Evolutionary conservation across 331 rosid species (phyloP), one percentile per base, ranked within the genome.

Genomic region (Pyrus hybrid): DNA sequence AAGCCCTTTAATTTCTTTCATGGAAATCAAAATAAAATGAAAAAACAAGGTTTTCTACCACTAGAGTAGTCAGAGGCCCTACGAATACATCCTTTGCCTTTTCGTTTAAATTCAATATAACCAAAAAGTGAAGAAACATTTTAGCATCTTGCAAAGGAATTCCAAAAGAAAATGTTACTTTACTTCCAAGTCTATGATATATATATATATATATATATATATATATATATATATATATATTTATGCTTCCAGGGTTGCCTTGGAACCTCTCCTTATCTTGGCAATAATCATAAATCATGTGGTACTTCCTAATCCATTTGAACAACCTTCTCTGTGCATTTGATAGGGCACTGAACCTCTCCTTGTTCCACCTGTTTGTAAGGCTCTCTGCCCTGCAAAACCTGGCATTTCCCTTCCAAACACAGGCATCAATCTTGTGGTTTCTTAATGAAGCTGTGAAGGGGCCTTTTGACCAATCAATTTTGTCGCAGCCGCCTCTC

Each of bases 261-360:
- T 28, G 93, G 83, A 93, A 93, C 83, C 98, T 87, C 53, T 72
- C 28, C 25, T 71, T 79, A 35, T 93, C 98, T 66, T 79, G 86
- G 72, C 97, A 90, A 78, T 91, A 93, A 73, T 93, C 95, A 86
- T 93, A 93, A 70, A 82, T 80, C 89, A 91, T 71, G 81, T 91
- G 90, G 67, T 93, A 83, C 66, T 78, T 91, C 78, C 96, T 87
- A 29, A 90, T 96, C 98, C 98, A 93, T 85, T 84, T 87, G 88
- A 88, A 79, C 82, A 90, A 85, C 77, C 89, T 91, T 79, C 87
- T 90, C 43, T 91, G 98, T 17, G 68, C 23, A 2, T 84, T 78
- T 2, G 92, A 82, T 0, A 93, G 76, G 70, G 89, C 76, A 71
- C 83, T 88, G 25, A 72, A 91, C 6, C 56, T 87, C 11, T 73